Base-by-base conservation (phyloP, 1,284 basidiomycete species). In the Gymnopus androsaceus region DNA sequence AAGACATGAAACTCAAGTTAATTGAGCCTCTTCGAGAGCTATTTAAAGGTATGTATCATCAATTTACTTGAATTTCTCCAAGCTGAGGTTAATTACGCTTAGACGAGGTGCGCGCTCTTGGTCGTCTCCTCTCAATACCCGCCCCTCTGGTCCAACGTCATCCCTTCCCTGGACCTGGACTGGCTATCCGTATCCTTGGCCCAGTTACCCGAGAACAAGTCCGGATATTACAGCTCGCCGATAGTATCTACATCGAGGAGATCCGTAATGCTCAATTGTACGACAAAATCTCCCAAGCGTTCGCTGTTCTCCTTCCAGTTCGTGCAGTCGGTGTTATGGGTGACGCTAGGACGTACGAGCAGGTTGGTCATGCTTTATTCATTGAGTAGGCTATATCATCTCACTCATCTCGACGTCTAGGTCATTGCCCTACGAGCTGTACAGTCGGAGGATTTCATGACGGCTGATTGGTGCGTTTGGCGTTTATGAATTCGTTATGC, bases 131-230 rank as follows among this genome's bases (percentile, higher is more conserved):
- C 54, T 82, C 84, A 58, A 99, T 99, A 65, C 96, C 97, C 28
- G 87, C 87, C 4, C 93, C 93, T 61, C 84, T 99, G 41, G 96
- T 99, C 28, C 92, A 94, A 62, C 87, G 97, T 6, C 97, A 99
- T 74, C 97, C 97, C n/a, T 99, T 99, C 87, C 97, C 97, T 19
- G 97, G 96, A 2, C 97, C 97, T 2, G 97, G 96, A 53, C 87
- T 99, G 44, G 96, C 97, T n/a, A 99, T 99, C 69, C 94, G 97
- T 40, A 99, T 99, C 63, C 83, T 99, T 21, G 97, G 97, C 1
- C 90, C 93, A 41, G 93, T 99, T 56, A 98, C 88, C 19, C 86
- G 90, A 48, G 90, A 91, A 38, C 97, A 99, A 75, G 95, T 99
- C 61, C 81, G 85, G 65, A 93, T 97, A 61, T 80, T 97, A n/a